Evolutionary conservation across 106 monocot species (phyloP).

Genomic region (Acorus calamus): DNA sequence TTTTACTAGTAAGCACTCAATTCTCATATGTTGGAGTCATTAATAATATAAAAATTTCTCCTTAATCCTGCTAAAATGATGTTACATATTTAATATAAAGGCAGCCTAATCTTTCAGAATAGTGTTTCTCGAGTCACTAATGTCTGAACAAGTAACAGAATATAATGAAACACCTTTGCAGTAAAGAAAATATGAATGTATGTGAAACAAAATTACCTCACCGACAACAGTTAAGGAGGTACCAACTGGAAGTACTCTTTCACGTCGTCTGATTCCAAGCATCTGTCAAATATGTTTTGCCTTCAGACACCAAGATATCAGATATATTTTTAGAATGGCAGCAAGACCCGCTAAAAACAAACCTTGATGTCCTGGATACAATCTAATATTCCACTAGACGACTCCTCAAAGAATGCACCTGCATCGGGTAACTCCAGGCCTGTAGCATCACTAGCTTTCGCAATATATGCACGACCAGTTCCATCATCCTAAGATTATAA

Average conservation of each 20-base stretch:
- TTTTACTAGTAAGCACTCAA: no score
- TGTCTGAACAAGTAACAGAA: no score
- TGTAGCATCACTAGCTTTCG: slow-evolving; percentile 67
- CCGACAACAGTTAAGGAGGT: slow-evolving; percentile 90
- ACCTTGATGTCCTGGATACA: slow-evolving; percentile 97
- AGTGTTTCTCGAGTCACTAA: no score
- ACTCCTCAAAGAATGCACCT: slow-evolving; percentile 93
- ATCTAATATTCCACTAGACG: slow-evolving; percentile 89
- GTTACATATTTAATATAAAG: no score
- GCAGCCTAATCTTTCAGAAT: no score
- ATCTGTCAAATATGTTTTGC: slow-evolving; percentile 31
- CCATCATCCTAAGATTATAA: slow-evolving; percentile 65
- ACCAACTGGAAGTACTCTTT: slow-evolving; percentile 87
- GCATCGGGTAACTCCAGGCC: slow-evolving; percentile 76
- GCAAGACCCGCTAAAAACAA: slow-evolving; percentile 5
- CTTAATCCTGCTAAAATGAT: no score
- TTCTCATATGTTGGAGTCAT: no score
- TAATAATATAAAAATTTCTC: no score
- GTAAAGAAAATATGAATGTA: background rate
- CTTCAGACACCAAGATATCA: no score
- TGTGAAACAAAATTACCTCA: slow-evolving; percentile 47
- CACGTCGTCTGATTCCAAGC: slow-evolving; percentile 83
- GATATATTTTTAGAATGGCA: background rate
- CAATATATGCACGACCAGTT: slow-evolving; percentile 56
- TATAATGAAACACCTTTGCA: background rate